phyloP scores from a whole-genome alignment of 306 rosid species.

The Quercus rubra region DNA sequence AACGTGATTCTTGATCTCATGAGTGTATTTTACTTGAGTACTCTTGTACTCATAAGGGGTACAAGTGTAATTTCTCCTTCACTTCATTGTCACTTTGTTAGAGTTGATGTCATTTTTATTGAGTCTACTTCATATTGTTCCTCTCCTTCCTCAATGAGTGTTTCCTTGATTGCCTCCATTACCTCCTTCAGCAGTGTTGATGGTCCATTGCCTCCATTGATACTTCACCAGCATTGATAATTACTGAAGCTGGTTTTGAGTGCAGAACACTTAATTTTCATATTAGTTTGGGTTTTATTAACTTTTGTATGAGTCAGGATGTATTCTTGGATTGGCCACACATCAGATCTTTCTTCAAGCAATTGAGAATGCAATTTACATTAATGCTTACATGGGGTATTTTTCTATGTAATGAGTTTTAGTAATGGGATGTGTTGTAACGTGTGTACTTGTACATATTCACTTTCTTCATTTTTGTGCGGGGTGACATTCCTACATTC shows the following conservation, averaged over 20 bases:
- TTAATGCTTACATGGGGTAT: neutral
- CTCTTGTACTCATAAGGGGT: too few relatives aligned
- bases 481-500: slow-evolving; percentile 62
- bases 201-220: too few relatives aligned
- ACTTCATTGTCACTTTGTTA: too few relatives aligned
- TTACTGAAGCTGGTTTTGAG: neutral
- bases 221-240: too few relatives aligned
- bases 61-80: too few relatives aligned
- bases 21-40: too few relatives aligned
- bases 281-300: neutral
- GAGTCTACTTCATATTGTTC: too few relatives aligned
- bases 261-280: neutral
- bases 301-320: neutral
- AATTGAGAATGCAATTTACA: neutral
- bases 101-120: too few relatives aligned
- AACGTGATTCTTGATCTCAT: too few relatives aligned
- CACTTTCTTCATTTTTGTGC: slow-evolving; percentile 23
- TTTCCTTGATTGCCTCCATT: too few relatives aligned
- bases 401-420: slow-evolving; percentile 1
- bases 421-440: neutral
- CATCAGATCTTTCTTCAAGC: neutral
- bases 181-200: too few relatives aligned
- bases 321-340: neutral
- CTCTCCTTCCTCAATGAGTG: too few relatives aligned
- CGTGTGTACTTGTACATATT: neutral